These are phyloP conservation scores for Aspergillus sp. DNA, from an alignment of 2,329 filamentous ascomycete genomes.

Conservation along the genomic window DNA sequence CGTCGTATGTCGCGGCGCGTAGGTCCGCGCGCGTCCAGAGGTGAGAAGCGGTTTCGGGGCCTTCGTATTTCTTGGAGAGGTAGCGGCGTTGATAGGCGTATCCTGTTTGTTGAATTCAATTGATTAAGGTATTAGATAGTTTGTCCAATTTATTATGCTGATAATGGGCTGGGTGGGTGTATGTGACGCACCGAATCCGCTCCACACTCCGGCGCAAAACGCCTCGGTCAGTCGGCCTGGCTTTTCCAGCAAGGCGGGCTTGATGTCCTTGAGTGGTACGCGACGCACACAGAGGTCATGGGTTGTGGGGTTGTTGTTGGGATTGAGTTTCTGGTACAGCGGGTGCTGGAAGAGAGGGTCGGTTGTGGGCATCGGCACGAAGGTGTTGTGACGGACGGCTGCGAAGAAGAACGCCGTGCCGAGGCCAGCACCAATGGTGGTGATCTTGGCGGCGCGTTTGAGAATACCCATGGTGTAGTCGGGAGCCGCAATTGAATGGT, in stretches of 20 bases:
- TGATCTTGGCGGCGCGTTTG: constrained; percentile 42
- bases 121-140: background rate
- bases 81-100: constrained; percentile 58
- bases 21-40: constrained; percentile 64
- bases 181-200: constrained; percentile 58
- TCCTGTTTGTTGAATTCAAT: constrained; percentile 24
- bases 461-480: constrained; percentile 55
- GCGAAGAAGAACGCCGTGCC: constrained; percentile 56
- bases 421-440: constrained; percentile 51
- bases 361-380: constrained; percentile 59
- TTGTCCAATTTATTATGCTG: too few relatives aligned
- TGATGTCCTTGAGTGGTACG: constrained; percentile 64
- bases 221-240: constrained; percentile 63
- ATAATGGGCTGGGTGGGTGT: background rate
- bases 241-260: constrained; percentile 64
- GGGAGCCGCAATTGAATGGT: too few relatives aligned
- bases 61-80: constrained; percentile 56
- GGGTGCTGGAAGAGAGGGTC: constrained; percentile 64
- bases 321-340: constrained; percentile 53
- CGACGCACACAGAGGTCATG: constrained; percentile 66
- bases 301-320: constrained; percentile 57
- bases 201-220: constrained; percentile 69
- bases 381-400: constrained; percentile 56
- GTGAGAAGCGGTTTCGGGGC: constrained; percentile 58
- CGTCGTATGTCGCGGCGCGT: constrained; percentile 58